These are phyloP conservation scores for Pneumocystis jirovecii DNA, from an alignment of 1,139 yeast genomes.

Conservation along the genomic window DNA sequence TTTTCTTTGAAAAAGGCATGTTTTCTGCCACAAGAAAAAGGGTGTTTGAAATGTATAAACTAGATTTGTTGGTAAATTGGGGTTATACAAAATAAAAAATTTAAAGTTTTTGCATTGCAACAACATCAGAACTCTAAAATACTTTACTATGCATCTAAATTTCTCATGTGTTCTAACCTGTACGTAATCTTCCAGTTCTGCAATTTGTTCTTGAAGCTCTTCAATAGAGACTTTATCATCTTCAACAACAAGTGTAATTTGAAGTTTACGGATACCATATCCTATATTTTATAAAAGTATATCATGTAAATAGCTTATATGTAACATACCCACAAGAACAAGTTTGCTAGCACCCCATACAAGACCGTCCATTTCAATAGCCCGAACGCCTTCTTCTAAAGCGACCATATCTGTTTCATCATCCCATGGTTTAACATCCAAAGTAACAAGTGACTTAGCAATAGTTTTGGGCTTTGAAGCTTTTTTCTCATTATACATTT, in stretches of 20 bases:
- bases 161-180: conserved; percentile 30
- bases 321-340: conserved; percentile 64
- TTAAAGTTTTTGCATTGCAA: conserved; percentile 96
- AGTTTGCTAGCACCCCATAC: conserved; percentile 97
- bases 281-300: background rate
- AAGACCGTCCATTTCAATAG: conserved; percentile 79
- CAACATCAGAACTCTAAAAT: conserved; percentile 40
- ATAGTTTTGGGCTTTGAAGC: conserved; percentile 95
- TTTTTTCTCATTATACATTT: conserved; percentile 95
- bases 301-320: background rate
- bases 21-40: background rate
- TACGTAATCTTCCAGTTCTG: conserved; percentile 90
- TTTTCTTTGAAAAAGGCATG: no score
- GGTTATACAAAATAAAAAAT: conserved; percentile 13
- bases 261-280: conserved; percentile 98
- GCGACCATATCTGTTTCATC: conserved; percentile 93
- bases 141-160: conserved; percentile 32
- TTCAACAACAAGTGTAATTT: conserved; percentile 95
- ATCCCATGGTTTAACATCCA: conserved; percentile 99
- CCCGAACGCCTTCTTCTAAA: conserved; percentile 72
- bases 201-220: conserved; percentile 69
- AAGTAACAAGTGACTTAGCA: conserved; percentile 91
- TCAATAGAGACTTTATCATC: conserved; percentile 90
- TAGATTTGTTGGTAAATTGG: background rate
- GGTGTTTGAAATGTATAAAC: background rate